Base-by-base conservation (phyloP, 805 yeast genomes). In the Grigorovia transvaalensis region DNA sequence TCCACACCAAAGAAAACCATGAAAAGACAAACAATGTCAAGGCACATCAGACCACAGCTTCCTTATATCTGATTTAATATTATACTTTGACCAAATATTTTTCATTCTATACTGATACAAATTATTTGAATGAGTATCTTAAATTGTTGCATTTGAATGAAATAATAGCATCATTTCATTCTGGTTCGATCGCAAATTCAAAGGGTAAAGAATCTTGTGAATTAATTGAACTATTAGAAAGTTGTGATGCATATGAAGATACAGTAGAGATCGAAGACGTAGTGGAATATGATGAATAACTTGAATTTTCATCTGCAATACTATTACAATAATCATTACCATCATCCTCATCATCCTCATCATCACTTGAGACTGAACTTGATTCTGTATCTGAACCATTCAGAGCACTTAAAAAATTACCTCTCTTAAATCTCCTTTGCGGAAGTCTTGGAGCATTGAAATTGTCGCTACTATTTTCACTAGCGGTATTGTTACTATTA, bases 181-280 rank as follows among this genome's bases (percentile, higher is more conserved):
- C 64, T 6, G 64, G 59, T 27, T 64, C 68, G 19, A 59, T 49
- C 7, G 59, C 67, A 53, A 66, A 66, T 52, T 67, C 68, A 54
- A 62, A 51, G 27, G 57, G 55, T n/a, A 54, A 42, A 15, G 57
- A 54, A 19, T 50, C 57, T 12, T 44, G 23, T 12, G 54, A 50
- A 15, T 33, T 13, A 15, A 15, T 12, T 20, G 29, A 41, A 17
- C 33, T 29, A 11, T 44, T 30, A 2, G 42, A 35, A 17, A 17
- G 27, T 18, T 45, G 41, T 23, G 47, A 38, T 11, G 47, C 27
- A 33, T 41, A 35, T 20, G 42, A 20, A 17, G 50, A 38, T 3
- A 38, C 15, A 1, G 46, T 38, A 2, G 49, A 45, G 9, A 17
- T 7, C 2, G 53, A 47, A 2, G 44, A 40, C 6, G 49, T n/a